Evolutionary conservation across 176 grass and related monocot species (phyloP), one percentile per base, ranked within the genome.

Genomic region (Otatea glauca): DNA sequence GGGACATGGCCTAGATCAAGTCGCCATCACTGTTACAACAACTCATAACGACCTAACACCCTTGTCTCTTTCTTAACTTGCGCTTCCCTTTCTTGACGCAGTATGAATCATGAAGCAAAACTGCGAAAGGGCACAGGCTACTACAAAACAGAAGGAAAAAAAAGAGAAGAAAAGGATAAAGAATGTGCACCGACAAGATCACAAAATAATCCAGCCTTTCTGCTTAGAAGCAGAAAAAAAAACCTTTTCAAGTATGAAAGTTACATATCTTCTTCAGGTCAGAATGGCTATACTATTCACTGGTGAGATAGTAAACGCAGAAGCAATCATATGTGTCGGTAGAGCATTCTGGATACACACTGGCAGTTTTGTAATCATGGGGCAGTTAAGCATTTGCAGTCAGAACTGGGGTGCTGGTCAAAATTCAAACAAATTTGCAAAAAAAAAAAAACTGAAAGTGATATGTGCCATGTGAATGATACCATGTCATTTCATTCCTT

Each of bases 1-100:
- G 68, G 77, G 34, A 12, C 73, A 45, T 7, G 73, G 44, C 45
- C 72, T 68, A 32, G 67, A 81, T 60, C 21, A 74, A 71, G 71
- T 21, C 44, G 35, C 38, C 78, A 65, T 62, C 79, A 34, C 87
- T 35, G 51, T 81, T 65, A 35, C 73, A 16, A 81, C 81, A 77
- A 42, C 64, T 74, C 70, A 14, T 79, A 85, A 81, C 86, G 80
- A 65, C 86, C 73, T 24, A 78, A 71, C 54, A 56, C 67, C 24
- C 12, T 58, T 84, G 87, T 88, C 87, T 24, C 56, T 84, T 83
- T 56, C 86, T 78, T 67, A 88, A 58, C 86, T 79, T 72, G 74
- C n/a, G 1, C 55, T 44, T 34, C 45, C 58, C 69, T 86, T 73
- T 42, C 67, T 84, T n/a, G 47, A 47, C 48, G 14, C 76, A 15